Percentiles rank a stretch among this genome's conserved stretches.
These are phyloP conservation scores for Ascochyta clinopodiicola DNA, from an alignment of 2,329 filamentous ascomycete genomes.

Conservation along the genomic window DNA sequence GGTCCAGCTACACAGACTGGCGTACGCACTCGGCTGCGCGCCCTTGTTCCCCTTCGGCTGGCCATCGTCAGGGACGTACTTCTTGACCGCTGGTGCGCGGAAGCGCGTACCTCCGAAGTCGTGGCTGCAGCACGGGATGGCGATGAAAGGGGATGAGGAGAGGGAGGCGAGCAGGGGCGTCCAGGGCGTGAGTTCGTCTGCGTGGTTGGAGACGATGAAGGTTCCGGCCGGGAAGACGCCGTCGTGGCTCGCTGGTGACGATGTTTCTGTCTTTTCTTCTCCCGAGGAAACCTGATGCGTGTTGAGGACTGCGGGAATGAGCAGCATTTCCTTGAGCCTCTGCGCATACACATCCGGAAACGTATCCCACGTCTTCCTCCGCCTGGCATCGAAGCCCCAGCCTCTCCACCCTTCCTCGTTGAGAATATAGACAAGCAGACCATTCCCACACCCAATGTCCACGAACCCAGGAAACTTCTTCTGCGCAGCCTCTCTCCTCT, in stretches of 20 bases:
- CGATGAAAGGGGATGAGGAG: constrained; percentile 81
- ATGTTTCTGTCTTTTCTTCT: neutral
- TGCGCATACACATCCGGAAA: constrained; percentile 63
- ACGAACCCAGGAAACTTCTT: constrained; percentile 82
- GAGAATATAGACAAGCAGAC: constrained; percentile 84
- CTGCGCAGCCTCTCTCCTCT: constrained; percentile 19
- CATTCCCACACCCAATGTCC: constrained; percentile 95
- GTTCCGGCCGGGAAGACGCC: constrained; percentile 76
- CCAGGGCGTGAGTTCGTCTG: constrained; percentile 95
- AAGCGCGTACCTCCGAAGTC: constrained; percentile 76
- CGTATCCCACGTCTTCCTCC: constrained; percentile 80
- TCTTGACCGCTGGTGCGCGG: constrained; percentile 60
- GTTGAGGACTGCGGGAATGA: constrained; percentile 62
- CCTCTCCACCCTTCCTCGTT: constrained; percentile 80
- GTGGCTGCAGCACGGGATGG: constrained; percentile 96
- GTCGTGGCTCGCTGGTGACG: constrained; percentile 46
- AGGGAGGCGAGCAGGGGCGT: constrained; percentile 85
- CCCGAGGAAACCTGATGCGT: neutral
- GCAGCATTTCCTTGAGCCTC: constrained; percentile 64
- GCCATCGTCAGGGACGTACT: constrained; percentile 26
- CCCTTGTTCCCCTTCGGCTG: constrained; percentile 36
- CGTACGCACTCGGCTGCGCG: constrained; percentile 72
- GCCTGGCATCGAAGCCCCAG: constrained; percentile 91
- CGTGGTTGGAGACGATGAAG: constrained; percentile 97
- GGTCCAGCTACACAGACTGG: constrained; percentile 82